Percentiles rank a stretch among this genome's conserved stretches.
phyloP scores from a whole-genome alignment of 306 rosid genomes.

The Elaeagnus macrophylla region DNA sequence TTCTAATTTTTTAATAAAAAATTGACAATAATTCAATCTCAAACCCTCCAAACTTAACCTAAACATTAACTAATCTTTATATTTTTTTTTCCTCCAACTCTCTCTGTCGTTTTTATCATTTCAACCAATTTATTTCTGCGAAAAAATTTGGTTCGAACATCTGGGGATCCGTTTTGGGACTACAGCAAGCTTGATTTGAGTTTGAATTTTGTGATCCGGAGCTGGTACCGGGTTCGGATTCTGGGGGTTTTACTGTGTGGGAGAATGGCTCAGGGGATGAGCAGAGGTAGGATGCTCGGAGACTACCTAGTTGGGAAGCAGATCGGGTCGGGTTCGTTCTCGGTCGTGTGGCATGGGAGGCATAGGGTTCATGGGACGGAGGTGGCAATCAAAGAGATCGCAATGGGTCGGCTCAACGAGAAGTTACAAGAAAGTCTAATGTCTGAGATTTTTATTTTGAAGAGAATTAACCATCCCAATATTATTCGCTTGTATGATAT shows the following conservation, averaged over 20 bases:
- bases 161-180: conserved; percentile 14
- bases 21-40: not conserved
- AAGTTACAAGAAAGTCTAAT: conserved; percentile 85
- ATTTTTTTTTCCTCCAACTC: not conserved
- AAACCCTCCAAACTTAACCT: not conserved
- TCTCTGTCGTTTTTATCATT: not conserved
- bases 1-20: too few relatives aligned
- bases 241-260: conserved; percentile 27
- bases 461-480: conserved; percentile 77
- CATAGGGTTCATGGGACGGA: conserved; percentile 87
- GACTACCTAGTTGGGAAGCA: conserved; percentile 70
- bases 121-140: not conserved
- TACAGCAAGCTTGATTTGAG: conserved; percentile 12
- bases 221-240: conserved; percentile 25
- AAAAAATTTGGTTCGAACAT: conserved; percentile 15
- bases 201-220: conserved; percentile 8
- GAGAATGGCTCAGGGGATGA: conserved; percentile 59
- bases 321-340: conserved; percentile 94
- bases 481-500: conserved; percentile 83
- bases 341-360: conserved; percentile 91
- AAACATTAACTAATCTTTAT: conserved; percentile 5
- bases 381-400: conserved; percentile 95
- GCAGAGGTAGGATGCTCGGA: conserved; percentile 59
- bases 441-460: conserved; percentile 84
- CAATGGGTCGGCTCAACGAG: conserved; percentile 61